Percentiles rank a stretch among this genome's conserved stretches.
Evolutionary conservation across 768 basidiomycete species (phyloP).

Genomic region (Agrocybe pediades): DNA sequence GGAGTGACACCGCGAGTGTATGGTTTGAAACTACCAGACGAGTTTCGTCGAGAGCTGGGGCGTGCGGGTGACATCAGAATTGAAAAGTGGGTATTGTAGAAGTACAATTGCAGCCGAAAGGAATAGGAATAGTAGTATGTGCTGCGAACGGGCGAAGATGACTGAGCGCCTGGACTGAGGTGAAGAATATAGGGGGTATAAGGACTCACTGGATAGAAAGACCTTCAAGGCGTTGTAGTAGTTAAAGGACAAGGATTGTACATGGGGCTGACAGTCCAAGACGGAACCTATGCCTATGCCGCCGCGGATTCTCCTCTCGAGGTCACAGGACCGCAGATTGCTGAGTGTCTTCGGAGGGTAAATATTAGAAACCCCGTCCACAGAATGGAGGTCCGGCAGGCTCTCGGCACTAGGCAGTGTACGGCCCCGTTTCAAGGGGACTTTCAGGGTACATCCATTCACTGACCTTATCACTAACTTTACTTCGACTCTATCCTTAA

Average conservation of each 20-base stretch:
- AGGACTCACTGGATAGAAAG: constrained; percentile 13
- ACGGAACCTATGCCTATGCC: not conserved
- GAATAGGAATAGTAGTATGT: constrained; percentile 15
- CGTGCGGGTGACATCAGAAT: constrained; percentile 36
- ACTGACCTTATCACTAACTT: too few relatives aligned
- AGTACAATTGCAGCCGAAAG: constrained; percentile 10
- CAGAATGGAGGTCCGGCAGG: too few relatives aligned
- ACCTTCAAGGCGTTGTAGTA: constrained; percentile 20
- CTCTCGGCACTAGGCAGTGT: too few relatives aligned
- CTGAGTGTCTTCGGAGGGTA: too few relatives aligned
- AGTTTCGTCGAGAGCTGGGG: constrained; percentile 25
- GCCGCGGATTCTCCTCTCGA: not conserved
- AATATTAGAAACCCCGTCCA: too few relatives aligned
- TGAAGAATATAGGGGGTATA: constrained; percentile 7
- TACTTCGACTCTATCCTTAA: too few relatives aligned
- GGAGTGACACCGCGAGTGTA: constrained; percentile 29
- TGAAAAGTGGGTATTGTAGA: too few relatives aligned
- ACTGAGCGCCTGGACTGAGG: constrained; percentile 20
- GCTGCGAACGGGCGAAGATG: constrained; percentile 8
- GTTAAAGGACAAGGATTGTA: constrained; percentile 21
- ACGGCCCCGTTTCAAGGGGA: too few relatives aligned
- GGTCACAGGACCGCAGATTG: not conserved
- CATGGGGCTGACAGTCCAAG: constrained; percentile 29
- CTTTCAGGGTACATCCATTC: too few relatives aligned
- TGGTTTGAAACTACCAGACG: constrained; percentile 32